Evolutionary conservation across 169 alveolate genomes (phyloP), one percentile per base, ranked within the genome.

Genomic region (Eimeria praecox): DNA sequence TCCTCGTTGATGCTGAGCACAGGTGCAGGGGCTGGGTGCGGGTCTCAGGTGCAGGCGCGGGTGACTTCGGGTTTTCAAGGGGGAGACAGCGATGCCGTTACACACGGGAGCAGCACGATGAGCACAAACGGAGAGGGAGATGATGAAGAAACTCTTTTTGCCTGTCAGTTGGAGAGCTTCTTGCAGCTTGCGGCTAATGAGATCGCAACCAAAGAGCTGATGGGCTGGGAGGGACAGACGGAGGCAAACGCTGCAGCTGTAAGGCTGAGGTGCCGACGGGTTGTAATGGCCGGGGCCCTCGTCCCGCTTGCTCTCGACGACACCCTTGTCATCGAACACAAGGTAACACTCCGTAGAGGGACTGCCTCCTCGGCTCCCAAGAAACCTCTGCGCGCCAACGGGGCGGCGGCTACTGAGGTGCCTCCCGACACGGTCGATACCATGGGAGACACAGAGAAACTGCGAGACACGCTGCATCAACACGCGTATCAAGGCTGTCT

Each of bases 221-320:
- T 54, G 38, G 88, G 95, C 12, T 38, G 90, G 90, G 59, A 54
- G 77, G 44, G 54, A 35, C 78, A 71, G 90, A 33, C 90, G 14
- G 90, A 77, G 22, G 5, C 30, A 22, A 46, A 77, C 27, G 90
- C 82, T 18, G 64, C 83, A 12, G 95, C 88, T 33, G 95, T 54
- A 3, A 20, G 40, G 44, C 71, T 92, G 75, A 16, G 92, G 38
- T 38, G 77, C 83, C 75, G 62, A 30, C 16, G 85, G 49, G 92
- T 92, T 35, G n/a, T 92, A 40, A 30, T 92, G 66, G 95, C 92
- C 2, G 95, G 92, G 38, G 85, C 95, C 40, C 95, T 78, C 8
- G 91, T 92, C 64, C 95, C 95, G n/a, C 69, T 77, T 30, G 95
- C 89, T 46, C 95, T 92, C 42, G 95, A 92, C 42, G 91, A 83